Evolutionary conservation across 2,329 filamentous ascomycete genomes (phyloP), one percentile per base, ranked within the genome.

Genomic region (Huntiella moniliformis): DNA sequence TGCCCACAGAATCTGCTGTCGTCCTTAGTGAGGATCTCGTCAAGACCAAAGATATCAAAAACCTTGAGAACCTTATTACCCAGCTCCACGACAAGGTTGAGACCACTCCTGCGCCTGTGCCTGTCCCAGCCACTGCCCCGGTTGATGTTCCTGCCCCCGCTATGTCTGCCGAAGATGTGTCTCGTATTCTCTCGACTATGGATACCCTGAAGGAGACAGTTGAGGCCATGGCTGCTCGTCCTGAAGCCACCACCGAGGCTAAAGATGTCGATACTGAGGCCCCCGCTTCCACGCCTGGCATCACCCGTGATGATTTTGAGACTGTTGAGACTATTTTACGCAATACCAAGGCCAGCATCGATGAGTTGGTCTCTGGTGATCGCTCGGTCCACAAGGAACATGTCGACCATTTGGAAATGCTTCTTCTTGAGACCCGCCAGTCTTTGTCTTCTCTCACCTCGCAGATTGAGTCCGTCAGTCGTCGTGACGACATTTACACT

Each of bases 261-360:
- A 49, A 47, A 38, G 49, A 45, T 46, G 38, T 43, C 38, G 52
- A 58, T 57, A 28, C 3, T 47, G 49, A 6, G 49, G 63, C 68
- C 47, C 63, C 49, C 55, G 68, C 53, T 54, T n/a, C 34, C 12
- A 7, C 40, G 3, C 40, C 40, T 17, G 31, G 40, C 6, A 32
- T 42, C 7, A 67, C 53, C 58, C 64, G 83, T 57, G 85, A 94
- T 53, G 87, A 96, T 54, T 46, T 87, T 0, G 77, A 88, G 51
- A 85, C 85, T 8, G 87, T 96, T 49, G 88, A 95, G 60, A 92
- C 82, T 0, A 77, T 96, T 42, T 69, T 96, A 10, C 77, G 81
- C 37, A 94, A 93, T 58, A 87, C 86, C 31, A 95, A 95, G 58
- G 77, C 79, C 4, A 82, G 82, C 40, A 66, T 96, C 7, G 88